A percentile compares a stretch with the other conserved stretches of the same genome.
Evolutionary conservation across 768 basidiomycete genomes (phyloP).

Genomic region (Hebeloma cylindrosporum): DNA sequence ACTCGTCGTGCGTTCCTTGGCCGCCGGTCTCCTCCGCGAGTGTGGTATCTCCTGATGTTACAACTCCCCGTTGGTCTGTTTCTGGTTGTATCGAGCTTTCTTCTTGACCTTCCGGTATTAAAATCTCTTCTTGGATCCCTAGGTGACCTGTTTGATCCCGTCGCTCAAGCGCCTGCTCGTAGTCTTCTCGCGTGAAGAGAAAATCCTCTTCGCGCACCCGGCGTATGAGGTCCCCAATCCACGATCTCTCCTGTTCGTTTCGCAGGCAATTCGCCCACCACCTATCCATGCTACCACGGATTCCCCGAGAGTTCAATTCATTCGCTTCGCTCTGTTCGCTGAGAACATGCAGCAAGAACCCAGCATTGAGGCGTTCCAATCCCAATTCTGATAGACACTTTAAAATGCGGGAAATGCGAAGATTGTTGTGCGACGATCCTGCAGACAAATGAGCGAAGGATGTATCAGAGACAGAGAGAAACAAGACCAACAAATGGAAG

Average conservation of each 20-base stretch:
- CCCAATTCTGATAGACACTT: conserved; percentile 75
- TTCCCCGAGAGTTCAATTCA: conserved; percentile 46
- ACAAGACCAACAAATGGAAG: conserved; percentile 2
- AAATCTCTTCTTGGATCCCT: conserved; percentile 20
- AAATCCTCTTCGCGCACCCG: conserved; percentile 47
- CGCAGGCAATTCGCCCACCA: conserved; percentile 81
- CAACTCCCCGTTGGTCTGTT: no score
- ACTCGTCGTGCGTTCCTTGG: no score
- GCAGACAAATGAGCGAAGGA: conserved; percentile 7
- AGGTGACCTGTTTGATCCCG: conserved; percentile 39
- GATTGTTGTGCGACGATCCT: conserved; percentile 74
- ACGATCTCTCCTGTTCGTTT: conserved; percentile 55
- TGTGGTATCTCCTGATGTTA: no score
- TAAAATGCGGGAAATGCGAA: conserved; percentile 75
- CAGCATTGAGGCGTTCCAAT: conserved; percentile 60
- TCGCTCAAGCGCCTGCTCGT: conserved; percentile 47
- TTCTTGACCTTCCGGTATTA: conserved; percentile 6
- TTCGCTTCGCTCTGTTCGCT: conserved; percentile 64
- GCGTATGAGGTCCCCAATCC: conserved; percentile 50
- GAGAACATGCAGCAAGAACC: conserved; percentile 68
- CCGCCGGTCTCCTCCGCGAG: no score
- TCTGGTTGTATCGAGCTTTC: no score
- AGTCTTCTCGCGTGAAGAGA: conserved; percentile 58
- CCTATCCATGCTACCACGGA: conserved; percentile 66
- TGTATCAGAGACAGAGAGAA: conserved; percentile 13